These are phyloP conservation scores for Cladosporium colombiae DNA, from an alignment of 2,329 filamentous ascomycete genomes.

Conservation along the genomic window DNA sequence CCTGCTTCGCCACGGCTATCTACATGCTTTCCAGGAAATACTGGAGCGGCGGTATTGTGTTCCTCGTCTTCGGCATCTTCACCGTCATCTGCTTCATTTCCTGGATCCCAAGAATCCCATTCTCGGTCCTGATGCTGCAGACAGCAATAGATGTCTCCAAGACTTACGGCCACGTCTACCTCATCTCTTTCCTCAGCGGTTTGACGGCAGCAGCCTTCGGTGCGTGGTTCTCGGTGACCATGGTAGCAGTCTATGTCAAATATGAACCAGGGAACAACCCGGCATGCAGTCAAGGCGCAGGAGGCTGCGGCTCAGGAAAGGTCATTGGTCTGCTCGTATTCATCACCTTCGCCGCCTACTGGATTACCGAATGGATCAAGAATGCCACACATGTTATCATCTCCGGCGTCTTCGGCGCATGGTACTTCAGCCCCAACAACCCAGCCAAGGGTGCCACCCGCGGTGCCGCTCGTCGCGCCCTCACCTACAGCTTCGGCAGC, in stretches of 20 bases:
- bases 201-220: slow-evolving; percentile 72
- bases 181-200: slow-evolving; percentile 82
- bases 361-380: slow-evolving; percentile 91
- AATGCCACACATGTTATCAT: slow-evolving; percentile 89
- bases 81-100: slow-evolving; percentile 79
- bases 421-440: slow-evolving; percentile 77
- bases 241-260: slow-evolving; percentile 82
- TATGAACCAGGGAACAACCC: slow-evolving; percentile 69
- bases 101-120: slow-evolving; percentile 89
- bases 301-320: slow-evolving; percentile 69
- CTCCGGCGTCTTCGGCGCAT: slow-evolving; percentile 85
- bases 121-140: slow-evolving; percentile 85
- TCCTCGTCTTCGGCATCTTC: slow-evolving; percentile 79
- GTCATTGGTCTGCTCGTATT: slow-evolving; percentile 85
- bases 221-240: slow-evolving; percentile 82
- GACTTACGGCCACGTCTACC: slow-evolving; percentile 79
- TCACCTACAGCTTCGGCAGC: slow-evolving; percentile 91
- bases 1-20: slow-evolving; percentile 80
- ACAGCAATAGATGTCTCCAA: slow-evolving; percentile 84
- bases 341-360: slow-evolving; percentile 88
- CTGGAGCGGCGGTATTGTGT: slow-evolving; percentile 84
- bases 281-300: slow-evolving; percentile 52
- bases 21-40: slow-evolving; percentile 79
- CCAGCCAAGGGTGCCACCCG: slow-evolving; percentile 78
- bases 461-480: slow-evolving; percentile 75